Conservation (phyloP, 805 yeast species). For the Nakazawaea ishiwadae region DNA sequence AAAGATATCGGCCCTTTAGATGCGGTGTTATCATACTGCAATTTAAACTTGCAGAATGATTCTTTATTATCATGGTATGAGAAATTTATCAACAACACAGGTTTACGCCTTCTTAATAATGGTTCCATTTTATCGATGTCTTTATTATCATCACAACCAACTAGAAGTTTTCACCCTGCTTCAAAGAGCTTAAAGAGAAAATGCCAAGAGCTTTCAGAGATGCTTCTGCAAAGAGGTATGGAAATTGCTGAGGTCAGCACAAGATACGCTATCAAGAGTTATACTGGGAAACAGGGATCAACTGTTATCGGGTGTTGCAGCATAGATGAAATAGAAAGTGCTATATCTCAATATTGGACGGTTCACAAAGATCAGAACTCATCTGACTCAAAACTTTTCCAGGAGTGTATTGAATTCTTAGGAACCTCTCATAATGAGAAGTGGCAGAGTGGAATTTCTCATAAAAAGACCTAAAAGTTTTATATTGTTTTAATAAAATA, state of each 20-base stretch:
- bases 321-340: conserved; percentile 56
- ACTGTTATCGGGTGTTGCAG: conserved; percentile 78
- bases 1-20: conserved; percentile 61
- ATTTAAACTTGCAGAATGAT: conserved; percentile 78
- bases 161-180: conserved; percentile 82
- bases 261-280: conserved; percentile 62
- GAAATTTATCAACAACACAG: conserved; percentile 42
- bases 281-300: conserved; percentile 47
- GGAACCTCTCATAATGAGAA: conserved; percentile 57
- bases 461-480: conserved; percentile 2
- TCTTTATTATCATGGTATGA: conserved; percentile 40
- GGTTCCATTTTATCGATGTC: conserved; percentile 92
- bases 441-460: conserved; percentile 45
- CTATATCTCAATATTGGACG: conserved; percentile 51
- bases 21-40: conserved; percentile 70
- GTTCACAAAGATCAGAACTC: conserved; percentile 41
- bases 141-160: conserved; percentile 58
- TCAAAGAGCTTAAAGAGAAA: conserved; percentile 48
- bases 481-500: too few relatives aligned
- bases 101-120: conserved; percentile 55
- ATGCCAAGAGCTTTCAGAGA: conserved; percentile 39
- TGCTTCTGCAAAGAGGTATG: conserved; percentile 31
- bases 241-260: conserved; percentile 83
- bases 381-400: too few relatives aligned
- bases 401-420: conserved; percentile 39